A percentile compares a stretch with the other conserved stretches of the same genome.
phyloP scores from a whole-genome alignment of 2,329 filamentous ascomycete species.

The Colletotrichum simmondsii region DNA sequence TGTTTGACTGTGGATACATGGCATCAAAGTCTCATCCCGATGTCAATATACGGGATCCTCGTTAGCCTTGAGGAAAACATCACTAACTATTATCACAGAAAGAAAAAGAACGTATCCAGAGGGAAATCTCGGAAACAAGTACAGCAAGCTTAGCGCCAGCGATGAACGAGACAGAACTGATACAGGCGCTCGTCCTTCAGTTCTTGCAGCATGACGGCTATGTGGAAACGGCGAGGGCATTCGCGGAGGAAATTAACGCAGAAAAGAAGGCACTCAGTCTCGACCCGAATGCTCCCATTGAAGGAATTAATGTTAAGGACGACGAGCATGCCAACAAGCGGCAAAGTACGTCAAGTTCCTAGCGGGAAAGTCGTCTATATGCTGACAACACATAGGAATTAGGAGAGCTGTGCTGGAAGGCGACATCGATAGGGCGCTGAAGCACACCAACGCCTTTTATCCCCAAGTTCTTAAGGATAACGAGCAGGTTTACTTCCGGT shows the following conservation, averaged over 20 bases:
- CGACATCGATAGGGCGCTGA: conserved; percentile 90
- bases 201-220: conserved; percentile 96
- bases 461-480: conserved; percentile 83
- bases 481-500: conserved; percentile 85
- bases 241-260: conserved; percentile 81
- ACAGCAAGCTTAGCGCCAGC: conserved; percentile 71
- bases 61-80: background rate
- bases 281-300: conserved; percentile 62
- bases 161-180: conserved; percentile 78
- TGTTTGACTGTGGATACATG: background rate
- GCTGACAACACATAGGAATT: conserved; percentile 69
- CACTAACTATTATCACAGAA: conserved; percentile 41
- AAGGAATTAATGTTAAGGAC: conserved; percentile 76
- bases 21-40: background rate
- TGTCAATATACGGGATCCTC: no score
- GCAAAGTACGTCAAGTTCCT: conserved; percentile 72
- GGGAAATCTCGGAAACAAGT: conserved; percentile 68
- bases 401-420: conserved; percentile 88
- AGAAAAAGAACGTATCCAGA: conserved; percentile 57
- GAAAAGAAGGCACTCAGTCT: conserved; percentile 78
- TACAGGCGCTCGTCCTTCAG: conserved; percentile 85
- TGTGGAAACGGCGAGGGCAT: conserved; percentile 89
- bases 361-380: background rate
- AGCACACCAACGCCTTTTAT: conserved; percentile 82
- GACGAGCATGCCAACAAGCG: conserved; percentile 88